A percentile compares a stretch with the other conserved stretches of the same genome.
Conservation (phyloP, 2,329 filamentous ascomycete species). For the Paradendryphiella salina region DNA sequence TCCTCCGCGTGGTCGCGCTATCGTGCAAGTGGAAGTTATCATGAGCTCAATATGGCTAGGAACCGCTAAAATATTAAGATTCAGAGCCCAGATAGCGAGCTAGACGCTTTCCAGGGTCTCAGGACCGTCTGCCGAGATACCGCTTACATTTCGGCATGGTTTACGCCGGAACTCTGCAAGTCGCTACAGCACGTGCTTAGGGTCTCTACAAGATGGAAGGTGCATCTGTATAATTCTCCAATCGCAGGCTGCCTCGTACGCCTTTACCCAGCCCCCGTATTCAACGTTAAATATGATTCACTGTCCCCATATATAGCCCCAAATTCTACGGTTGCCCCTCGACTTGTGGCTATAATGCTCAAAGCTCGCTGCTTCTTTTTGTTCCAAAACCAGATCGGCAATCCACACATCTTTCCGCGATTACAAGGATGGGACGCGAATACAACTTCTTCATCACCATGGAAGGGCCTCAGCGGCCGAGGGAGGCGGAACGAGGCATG, state of each 20-base stretch:
- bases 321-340: not conserved
- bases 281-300: conserved; percentile 16
- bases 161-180: not conserved
- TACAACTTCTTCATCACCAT: conserved; percentile 38
- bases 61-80: conserved; percentile 7
- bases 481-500: conserved; percentile 22
- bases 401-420: not conserved
- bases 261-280: conserved; percentile 17
- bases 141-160: not conserved
- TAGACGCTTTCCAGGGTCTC: not conserved
- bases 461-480: conserved; percentile 26
- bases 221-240: conserved; percentile 5
- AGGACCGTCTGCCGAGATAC: not conserved
- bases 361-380: not conserved
- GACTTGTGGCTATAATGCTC: not conserved
- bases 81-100: not conserved
- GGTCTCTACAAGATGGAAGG: conserved; percentile 2
- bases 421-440: conserved; percentile 16
- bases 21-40: not conserved
- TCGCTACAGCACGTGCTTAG: not conserved
- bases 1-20: too few relatives aligned
- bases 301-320: not conserved
- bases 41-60: conserved; percentile 6
- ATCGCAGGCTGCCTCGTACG: conserved; percentile 1
- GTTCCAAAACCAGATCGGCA: not conserved